Evolutionary conservation across 2,329 filamentous ascomycete genomes (phyloP).

Genomic region (Dothideomycetes sp.): DNA sequence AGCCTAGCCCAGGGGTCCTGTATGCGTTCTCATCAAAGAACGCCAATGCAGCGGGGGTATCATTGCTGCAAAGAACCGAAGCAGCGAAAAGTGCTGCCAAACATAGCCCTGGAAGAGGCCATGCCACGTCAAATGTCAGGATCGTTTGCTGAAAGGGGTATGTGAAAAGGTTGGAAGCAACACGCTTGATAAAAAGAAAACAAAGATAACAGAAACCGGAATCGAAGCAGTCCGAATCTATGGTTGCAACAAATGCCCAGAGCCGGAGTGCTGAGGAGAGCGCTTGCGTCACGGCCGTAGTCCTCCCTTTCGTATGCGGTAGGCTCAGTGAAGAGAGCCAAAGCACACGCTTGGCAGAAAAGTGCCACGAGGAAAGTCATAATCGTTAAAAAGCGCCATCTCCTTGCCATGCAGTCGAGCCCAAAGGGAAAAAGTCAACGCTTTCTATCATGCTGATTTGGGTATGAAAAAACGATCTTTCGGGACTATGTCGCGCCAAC

Average conservation of each 20-base stretch:
- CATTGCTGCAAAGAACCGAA: background rate
- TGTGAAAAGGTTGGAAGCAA: background rate
- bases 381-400: constrained; percentile 9
- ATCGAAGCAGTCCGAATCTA: constrained; percentile 9
- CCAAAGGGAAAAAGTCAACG: constrained; percentile 29
- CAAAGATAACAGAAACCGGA: constrained; percentile 5
- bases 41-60: constrained; percentile 5
- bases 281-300: constrained; percentile 7
- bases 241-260: constrained; percentile 7
- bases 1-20: constrained; percentile 5
- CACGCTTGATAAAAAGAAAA: constrained; percentile 2
- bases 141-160: constrained; percentile 4
- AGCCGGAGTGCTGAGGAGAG: constrained; percentile 3
- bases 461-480: constrained; percentile 34
- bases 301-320: constrained; percentile 3
- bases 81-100: constrained; percentile 1
- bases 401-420: constrained; percentile 8
- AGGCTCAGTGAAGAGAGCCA: no score
- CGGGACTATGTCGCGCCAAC: constrained; percentile 15
- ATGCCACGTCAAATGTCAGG: constrained; percentile 9
- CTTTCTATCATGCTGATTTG: constrained; percentile 40
- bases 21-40: constrained; percentile 7
- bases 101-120: constrained; percentile 1
- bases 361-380: constrained; percentile 9
- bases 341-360: background rate